These are phyloP conservation scores for Leishmania mexicana DNA, from an alignment of 208 protist genomes.

Conservation along the genomic window DNA sequence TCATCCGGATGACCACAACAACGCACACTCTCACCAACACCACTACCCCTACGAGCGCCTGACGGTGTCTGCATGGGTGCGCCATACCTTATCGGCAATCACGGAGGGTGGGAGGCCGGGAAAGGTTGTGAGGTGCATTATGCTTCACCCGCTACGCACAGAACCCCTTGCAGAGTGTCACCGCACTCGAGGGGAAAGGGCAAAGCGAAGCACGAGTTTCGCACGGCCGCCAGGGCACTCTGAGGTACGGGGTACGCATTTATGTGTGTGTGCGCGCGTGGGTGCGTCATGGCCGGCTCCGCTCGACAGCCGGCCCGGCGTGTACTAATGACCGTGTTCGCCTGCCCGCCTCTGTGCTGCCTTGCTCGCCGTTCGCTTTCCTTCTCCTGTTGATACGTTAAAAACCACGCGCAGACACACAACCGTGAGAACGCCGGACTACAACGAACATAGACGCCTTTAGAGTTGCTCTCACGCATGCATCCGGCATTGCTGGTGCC, in stretches of 20 bases:
- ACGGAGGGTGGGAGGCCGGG: no score
- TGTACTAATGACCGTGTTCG: no score
- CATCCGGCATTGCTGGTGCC: not conserved
- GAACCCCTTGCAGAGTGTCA: no score
- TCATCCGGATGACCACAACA: not conserved
- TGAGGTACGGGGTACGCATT: not conserved
- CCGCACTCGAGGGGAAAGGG: no score
- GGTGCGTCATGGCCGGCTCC: not conserved
- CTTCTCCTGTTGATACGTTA: not conserved
- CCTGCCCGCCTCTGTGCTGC: not conserved
- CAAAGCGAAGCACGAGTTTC: no score
- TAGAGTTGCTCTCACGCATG: not conserved
- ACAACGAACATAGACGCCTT: not conserved
- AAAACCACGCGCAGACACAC: not conserved
- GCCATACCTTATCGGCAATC: no score
- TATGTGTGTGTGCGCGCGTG: not conserved
- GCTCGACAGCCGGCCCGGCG: not conserved
- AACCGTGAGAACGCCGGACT: not conserved
- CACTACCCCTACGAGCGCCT: not conserved
- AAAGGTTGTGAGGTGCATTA: no score
- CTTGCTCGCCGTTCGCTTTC: not conserved
- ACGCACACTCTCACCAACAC: not conserved
- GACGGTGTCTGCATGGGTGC: no score
- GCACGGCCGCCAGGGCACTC: not conserved
- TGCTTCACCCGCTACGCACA: no score